Evolutionary conservation across 495 filamentous ascomycete genomes (phyloP).

Genomic region (Penicillium simplicissimum): DNA sequence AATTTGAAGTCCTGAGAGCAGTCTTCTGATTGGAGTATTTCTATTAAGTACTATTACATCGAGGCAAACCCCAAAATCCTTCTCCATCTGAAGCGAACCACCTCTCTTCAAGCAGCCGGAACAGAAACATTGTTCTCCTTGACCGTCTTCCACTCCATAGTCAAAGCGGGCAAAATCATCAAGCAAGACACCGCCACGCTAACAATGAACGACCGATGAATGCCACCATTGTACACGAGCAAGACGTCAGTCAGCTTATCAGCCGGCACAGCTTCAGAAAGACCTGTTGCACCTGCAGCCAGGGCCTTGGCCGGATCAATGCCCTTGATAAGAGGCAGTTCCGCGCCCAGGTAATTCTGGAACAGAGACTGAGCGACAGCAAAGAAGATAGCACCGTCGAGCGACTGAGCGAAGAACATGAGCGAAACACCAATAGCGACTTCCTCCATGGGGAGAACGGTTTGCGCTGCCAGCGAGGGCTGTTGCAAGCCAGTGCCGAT

Average conservation of each 20-base stretch:
- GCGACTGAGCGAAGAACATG: slow-evolving; percentile 65
- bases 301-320: slow-evolving; percentile 40
- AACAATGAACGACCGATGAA: slow-evolving; percentile 54
- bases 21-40: neutral
- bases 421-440: slow-evolving; percentile 62
- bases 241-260: slow-evolving; percentile 45
- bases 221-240: slow-evolving; percentile 58
- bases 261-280: slow-evolving; percentile 37
- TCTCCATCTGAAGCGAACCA: neutral
- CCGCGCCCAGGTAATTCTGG: slow-evolving; percentile 49
- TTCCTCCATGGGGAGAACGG: slow-evolving; percentile 55
- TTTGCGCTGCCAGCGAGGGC: slow-evolving; percentile 62
- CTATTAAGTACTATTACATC: neutral
- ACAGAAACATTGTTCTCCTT: slow-evolving; percentile 4
- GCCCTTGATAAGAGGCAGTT: slow-evolving; percentile 42
- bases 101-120: neutral
- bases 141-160: slow-evolving; percentile 5
- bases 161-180: neutral
- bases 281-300: slow-evolving; percentile 19
- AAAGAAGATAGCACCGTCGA: slow-evolving; percentile 66
- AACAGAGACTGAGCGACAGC: slow-evolving; percentile 61
- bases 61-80: neutral
- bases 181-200: slow-evolving; percentile 42
- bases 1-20: neutral
- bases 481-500: slow-evolving; percentile 75